These are phyloP conservation scores for Cytospora paraplurivora DNA, from an alignment of 2,329 filamentous ascomycete genomes.

Conservation along the genomic window DNA sequence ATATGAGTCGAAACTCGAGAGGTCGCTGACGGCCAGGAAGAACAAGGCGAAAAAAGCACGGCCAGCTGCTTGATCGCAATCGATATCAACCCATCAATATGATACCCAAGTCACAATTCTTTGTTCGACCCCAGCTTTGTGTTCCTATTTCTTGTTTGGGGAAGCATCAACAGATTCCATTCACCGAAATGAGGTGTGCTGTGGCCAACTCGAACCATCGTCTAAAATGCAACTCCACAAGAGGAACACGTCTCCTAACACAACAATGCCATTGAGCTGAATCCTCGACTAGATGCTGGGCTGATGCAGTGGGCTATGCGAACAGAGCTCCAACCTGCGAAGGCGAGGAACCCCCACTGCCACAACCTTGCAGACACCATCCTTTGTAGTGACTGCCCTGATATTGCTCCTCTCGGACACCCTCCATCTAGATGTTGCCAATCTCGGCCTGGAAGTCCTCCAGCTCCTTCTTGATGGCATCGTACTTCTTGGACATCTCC, in stretches of 20 bases:
- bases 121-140: background rate
- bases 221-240: constrained; percentile 26
- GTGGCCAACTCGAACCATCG: constrained; percentile 23
- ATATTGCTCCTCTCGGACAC: constrained; percentile 15
- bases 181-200: constrained; percentile 26
- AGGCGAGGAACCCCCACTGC: constrained; percentile 18
- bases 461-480: constrained; percentile 81
- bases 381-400: constrained; percentile 12
- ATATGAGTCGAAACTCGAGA: constrained; percentile 86
- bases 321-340: constrained; percentile 8
- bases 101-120: constrained; percentile 24
- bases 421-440: constrained; percentile 74
- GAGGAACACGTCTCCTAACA: constrained; percentile 22
- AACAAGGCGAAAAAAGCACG: constrained; percentile 64
- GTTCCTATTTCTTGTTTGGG: background rate
- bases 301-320: constrained; percentile 14
- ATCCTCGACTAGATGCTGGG: constrained; percentile 20
- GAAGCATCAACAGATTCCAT: constrained; percentile 26
- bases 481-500: constrained; percentile 92
- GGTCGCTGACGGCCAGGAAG: constrained; percentile 73
- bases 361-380: constrained; percentile 21
- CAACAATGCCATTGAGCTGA: constrained; percentile 25
- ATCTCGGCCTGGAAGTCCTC: constrained; percentile 90
- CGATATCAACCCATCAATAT: constrained; percentile 2
- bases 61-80: constrained; percentile 30